phyloP scores from a whole-genome alignment of 768 basidiomycete genomes.

The Nidularia sp. region DNA sequence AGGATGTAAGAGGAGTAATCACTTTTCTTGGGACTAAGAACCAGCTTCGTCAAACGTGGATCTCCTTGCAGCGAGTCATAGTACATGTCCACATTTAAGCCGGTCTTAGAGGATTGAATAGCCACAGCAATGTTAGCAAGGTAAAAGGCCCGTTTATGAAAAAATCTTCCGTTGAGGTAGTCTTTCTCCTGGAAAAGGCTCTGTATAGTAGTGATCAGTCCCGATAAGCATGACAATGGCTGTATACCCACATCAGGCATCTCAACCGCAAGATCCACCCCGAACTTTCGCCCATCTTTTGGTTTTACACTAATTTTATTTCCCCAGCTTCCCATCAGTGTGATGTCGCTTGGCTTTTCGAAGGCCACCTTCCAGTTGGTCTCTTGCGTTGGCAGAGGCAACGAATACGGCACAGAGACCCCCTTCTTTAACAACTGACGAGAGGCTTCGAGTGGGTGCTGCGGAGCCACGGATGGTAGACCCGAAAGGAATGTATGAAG shows the following conservation, averaged over 20 bases:
- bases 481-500: slow-evolving; percentile 64
- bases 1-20: slow-evolving; percentile 13
- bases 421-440: slow-evolving; percentile 47
- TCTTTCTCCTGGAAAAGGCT: slow-evolving; percentile 94
- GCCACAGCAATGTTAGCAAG: slow-evolving; percentile 73
- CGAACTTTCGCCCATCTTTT: slow-evolving; percentile 60
- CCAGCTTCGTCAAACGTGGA: slow-evolving; percentile 60
- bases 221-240: too few relatives aligned
- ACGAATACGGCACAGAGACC: slow-evolving; percentile 63
- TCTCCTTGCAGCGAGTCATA: slow-evolving; percentile 61
- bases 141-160: slow-evolving; percentile 90
- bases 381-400: slow-evolving; percentile 70
- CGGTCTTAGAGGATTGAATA: slow-evolving; percentile 38
- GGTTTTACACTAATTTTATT: slow-evolving; percentile 72
- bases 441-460: slow-evolving; percentile 66
- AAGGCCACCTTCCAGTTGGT: slow-evolving; percentile 89
- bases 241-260: slow-evolving; percentile 71
- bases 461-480: slow-evolving; percentile 51
- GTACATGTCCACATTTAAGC: slow-evolving; percentile 51
- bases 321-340: slow-evolving; percentile 84
- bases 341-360: slow-evolving; percentile 70
- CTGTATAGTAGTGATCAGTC: slow-evolving; percentile 24
- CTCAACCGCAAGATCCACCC: slow-evolving; percentile 78
- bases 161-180: slow-evolving; percentile 82
- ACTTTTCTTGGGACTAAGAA: slow-evolving; percentile 58